Evolutionary conservation across 2,329 filamentous ascomycete genomes (phyloP).

Genomic region (Pleurostoma richardsiae): DNA sequence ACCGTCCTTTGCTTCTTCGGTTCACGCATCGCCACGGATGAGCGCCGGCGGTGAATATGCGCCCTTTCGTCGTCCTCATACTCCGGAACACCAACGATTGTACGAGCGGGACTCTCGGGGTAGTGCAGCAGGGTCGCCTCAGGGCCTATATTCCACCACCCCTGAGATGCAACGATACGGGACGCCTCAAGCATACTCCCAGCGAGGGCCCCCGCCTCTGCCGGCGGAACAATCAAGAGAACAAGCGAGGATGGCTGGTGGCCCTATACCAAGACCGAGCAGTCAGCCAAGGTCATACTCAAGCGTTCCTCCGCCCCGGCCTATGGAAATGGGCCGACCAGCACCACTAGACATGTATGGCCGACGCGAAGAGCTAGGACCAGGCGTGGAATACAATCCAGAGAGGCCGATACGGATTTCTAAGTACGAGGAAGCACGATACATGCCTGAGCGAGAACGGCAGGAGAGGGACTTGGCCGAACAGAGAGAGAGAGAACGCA

Average conservation of each 20-base stretch:
- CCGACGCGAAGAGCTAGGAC: slow-evolving; percentile 42
- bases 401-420: slow-evolving; percentile 38
- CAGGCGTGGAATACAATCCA: slow-evolving; percentile 44
- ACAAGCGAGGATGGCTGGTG: slow-evolving; percentile 25
- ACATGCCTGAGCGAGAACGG: slow-evolving; percentile 35
- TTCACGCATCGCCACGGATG: slow-evolving; percentile 53
- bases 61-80: slow-evolving; percentile 63
- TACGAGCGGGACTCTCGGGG: slow-evolving; percentile 40
- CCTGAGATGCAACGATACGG: slow-evolving; percentile 55
- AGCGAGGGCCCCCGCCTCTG: slow-evolving; percentile 41
- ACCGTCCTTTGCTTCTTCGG: slow-evolving; percentile 38
- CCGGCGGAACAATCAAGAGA: slow-evolving; percentile 38
- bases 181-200: slow-evolving; percentile 52
- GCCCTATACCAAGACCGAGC: slow-evolving; percentile 36
- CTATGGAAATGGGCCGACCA: slow-evolving; percentile 40
- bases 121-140: slow-evolving; percentile 40
- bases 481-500: slow-evolving; percentile 19
- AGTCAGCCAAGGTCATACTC: slow-evolving; percentile 47
- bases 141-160: slow-evolving; percentile 46
- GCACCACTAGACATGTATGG: slow-evolving; percentile 36
- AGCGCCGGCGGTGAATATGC: slow-evolving; percentile 54
- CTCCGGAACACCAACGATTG: slow-evolving; percentile 61
- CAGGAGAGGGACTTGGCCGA: slow-evolving; percentile 31
- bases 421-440: slow-evolving; percentile 51
- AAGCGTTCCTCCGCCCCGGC: slow-evolving; percentile 34